Conservation (phyloP, 108 stramenopile species). For the Poteriospumella lacustris region DNA sequence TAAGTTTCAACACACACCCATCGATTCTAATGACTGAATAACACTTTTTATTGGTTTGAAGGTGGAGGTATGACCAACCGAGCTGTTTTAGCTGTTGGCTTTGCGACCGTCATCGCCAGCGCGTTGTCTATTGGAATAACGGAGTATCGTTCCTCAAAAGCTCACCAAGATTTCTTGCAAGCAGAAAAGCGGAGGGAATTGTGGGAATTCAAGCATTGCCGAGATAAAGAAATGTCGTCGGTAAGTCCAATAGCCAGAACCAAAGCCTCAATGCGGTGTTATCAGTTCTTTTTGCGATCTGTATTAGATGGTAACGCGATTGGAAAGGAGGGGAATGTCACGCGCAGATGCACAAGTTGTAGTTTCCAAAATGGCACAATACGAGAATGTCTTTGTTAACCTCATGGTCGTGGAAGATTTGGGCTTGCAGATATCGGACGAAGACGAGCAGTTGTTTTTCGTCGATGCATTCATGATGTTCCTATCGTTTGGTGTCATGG, state of each 20-base stretch:
- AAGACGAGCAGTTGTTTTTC: constrained; percentile 10
- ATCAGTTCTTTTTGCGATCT: too few species aligned
- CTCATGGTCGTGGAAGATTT: constrained; percentile 26
- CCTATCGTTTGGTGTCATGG: constrained; percentile 5
- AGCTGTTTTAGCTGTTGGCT: constrained; percentile 89
- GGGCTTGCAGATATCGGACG: constrained; percentile 26
- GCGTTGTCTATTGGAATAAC: constrained; percentile 95
- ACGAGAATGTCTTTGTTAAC: constrained; percentile 10
- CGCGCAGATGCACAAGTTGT: constrained; percentile 15
- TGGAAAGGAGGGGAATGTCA: constrained; percentile 1
- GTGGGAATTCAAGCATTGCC: constrained; percentile 91
- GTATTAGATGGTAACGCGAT: constrained; percentile 17
- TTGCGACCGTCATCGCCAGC: constrained; percentile 91
- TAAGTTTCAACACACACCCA: neutral
- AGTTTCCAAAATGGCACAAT: constrained; percentile 20
- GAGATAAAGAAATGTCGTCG: constrained; percentile 72
- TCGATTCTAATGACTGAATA: neutral
- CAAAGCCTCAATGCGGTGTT: too few species aligned
- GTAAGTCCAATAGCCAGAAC: too few species aligned
- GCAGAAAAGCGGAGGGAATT: constrained; percentile 77
- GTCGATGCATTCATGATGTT: constrained; percentile 22
- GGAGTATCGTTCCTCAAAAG: constrained; percentile 90
- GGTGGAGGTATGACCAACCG: constrained; percentile 66
- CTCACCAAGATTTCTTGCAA: constrained; percentile 87
- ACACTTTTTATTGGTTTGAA: neutral